Percentiles rank a stretch among this genome's conserved stretches.
Evolutionary conservation across 2,329 filamentous ascomycete species (phyloP).

Genomic region (Thyridium curvatum): DNA sequence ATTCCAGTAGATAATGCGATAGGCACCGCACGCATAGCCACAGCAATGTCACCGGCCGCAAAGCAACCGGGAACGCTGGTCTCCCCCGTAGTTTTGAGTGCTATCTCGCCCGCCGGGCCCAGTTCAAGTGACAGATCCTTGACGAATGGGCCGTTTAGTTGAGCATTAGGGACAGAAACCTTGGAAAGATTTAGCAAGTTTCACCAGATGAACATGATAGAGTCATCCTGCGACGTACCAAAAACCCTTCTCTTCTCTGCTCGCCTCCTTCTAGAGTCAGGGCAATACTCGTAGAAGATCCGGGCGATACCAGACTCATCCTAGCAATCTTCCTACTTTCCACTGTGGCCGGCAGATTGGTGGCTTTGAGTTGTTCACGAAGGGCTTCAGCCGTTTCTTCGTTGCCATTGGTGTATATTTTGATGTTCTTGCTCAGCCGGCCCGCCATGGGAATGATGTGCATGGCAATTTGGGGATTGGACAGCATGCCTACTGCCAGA

Average conservation of each 20-base stretch:
- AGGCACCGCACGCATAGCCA: too few relatives aligned
- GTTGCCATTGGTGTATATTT: conserved; percentile 45
- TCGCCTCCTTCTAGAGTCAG: conserved; percentile 33
- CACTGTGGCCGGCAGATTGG: too few relatives aligned
- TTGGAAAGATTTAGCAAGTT: conserved; percentile 2
- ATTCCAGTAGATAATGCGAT: too few relatives aligned
- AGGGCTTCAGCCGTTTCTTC: conserved; percentile 19
- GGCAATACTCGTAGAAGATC: conserved; percentile 17
- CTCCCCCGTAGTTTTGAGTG: conserved; percentile 32
- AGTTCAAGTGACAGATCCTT: conserved; percentile 36
- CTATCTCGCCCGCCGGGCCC: conserved; percentile 33
- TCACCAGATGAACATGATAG: too few relatives aligned
- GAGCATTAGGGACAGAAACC: conserved; percentile 26
- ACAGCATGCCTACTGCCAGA: conserved; percentile 31
- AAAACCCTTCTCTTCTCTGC: conserved; percentile 28
- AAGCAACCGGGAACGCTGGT: conserved; percentile 45
- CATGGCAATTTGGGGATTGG: conserved; percentile 21
- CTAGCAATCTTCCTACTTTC: conserved; percentile 12
- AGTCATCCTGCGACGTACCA: too few relatives aligned
- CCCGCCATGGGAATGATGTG: conserved; percentile 36
- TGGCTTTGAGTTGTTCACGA: conserved; percentile 5
- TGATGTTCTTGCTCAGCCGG: conserved; percentile 34
- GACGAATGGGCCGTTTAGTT: conserved; percentile 32
- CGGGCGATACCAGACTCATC: conserved; percentile 17
- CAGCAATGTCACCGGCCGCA: conserved; percentile 40